phyloP scores from a whole-genome alignment of 2,329 filamentous ascomycete genomes.

The Ampelomyces quisqualis region DNA sequence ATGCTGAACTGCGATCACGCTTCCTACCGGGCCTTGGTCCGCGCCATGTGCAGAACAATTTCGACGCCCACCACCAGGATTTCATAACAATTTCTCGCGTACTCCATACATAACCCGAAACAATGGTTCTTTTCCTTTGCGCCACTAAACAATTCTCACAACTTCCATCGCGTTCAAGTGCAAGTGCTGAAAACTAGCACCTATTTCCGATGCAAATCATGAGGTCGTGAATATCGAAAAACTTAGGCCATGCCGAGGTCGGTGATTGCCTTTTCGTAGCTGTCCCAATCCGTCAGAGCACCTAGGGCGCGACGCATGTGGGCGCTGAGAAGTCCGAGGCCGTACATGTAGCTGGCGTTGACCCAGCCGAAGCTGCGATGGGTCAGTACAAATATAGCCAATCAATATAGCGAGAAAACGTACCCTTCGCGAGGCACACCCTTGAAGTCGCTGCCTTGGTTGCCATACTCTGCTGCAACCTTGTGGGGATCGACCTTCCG shows the following conservation, averaged over 20 bases:
- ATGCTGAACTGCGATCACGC: too few species aligned
- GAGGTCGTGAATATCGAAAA: conserved; percentile 7
- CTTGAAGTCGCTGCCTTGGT: conserved; percentile 93
- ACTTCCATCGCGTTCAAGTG: neutral
- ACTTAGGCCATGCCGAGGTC: conserved; percentile 33
- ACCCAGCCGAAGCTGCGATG: conserved; percentile 87
- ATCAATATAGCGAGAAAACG: conserved; percentile 44
- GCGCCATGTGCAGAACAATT: too few species aligned
- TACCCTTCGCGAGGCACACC: conserved; percentile 94
- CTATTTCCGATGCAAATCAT: conserved; percentile 6
- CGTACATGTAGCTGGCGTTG: conserved; percentile 96
- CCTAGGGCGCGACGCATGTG: conserved; percentile 89
- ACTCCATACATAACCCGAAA: neutral
- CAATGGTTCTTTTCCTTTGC: neutral
- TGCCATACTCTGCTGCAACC: conserved; percentile 96
- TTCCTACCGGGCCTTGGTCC: too few species aligned
- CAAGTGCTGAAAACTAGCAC: conserved; percentile 6
- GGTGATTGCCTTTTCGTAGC: conserved; percentile 68
- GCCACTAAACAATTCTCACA: neutral
- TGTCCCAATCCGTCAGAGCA: conserved; percentile 82
- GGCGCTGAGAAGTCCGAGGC: conserved; percentile 81
- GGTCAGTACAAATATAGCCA: conserved; percentile 24
- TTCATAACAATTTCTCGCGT: neutral
- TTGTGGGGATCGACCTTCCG: conserved; percentile 84
- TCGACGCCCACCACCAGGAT: conserved; percentile 2